Conservation (phyloP, 768 basidiomycete species). For the Phlebiopsis gigantea region DNA sequence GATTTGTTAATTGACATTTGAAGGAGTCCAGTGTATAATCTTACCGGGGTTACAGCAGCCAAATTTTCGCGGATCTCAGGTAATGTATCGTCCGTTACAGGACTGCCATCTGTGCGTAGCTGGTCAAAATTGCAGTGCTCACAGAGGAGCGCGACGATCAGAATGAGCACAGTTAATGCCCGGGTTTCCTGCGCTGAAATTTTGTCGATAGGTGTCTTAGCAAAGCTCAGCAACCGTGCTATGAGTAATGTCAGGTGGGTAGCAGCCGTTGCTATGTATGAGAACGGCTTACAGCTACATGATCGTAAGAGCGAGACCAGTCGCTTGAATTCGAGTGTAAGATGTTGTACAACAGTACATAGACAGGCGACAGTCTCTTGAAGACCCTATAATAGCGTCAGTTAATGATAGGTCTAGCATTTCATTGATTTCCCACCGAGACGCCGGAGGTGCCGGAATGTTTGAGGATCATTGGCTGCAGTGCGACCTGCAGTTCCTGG, state of each 20-base stretch:
- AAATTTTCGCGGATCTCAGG: slow-evolving; percentile 54
- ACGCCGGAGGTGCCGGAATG: slow-evolving; percentile 66
- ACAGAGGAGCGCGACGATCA: slow-evolving; percentile 79
- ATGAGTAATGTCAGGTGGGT: not conserved
- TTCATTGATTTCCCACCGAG: slow-evolving; percentile 37
- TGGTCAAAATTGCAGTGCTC: slow-evolving; percentile 88
- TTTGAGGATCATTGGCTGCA: slow-evolving; percentile 91
- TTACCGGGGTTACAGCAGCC: slow-evolving; percentile 51
- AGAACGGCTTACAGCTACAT: slow-evolving; percentile 59
- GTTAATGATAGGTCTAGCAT: not conserved
- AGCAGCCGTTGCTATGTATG: too few species aligned
- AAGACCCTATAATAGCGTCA: slow-evolving; percentile 48
- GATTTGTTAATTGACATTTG: not conserved
- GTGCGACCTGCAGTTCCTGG: slow-evolving; percentile 69
- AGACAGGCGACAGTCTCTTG: slow-evolving; percentile 93
- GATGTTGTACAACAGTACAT: slow-evolving; percentile 75
- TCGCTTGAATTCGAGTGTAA: slow-evolving; percentile 82
- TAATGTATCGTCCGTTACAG: not conserved
- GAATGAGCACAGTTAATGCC: slow-evolving; percentile 65
- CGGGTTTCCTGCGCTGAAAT: slow-evolving; percentile 46
- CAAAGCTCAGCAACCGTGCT: slow-evolving; percentile 61
- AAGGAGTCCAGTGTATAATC: not conserved
- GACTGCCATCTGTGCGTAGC: slow-evolving; percentile 50
- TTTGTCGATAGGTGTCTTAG: slow-evolving; percentile 34
- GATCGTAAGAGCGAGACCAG: slow-evolving; percentile 80